These are phyloP conservation scores for Penicillium bovifimosum DNA, from an alignment of 495 filamentous ascomycete species.

Conservation along the genomic window DNA sequence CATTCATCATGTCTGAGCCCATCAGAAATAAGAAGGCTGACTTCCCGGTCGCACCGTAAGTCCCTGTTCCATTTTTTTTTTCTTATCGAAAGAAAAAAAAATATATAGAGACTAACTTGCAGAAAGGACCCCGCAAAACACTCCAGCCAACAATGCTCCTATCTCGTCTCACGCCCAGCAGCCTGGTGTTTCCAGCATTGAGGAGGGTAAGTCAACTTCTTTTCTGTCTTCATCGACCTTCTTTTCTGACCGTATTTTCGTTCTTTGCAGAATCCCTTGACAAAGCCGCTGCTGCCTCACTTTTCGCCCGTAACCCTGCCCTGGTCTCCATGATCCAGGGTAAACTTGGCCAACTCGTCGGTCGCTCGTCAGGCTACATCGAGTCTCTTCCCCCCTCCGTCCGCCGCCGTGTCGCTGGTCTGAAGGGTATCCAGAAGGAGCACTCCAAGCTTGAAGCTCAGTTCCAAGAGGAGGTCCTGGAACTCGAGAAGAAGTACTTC, in stretches of 20 bases:
- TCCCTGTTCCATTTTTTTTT: slow-evolving; percentile 9
- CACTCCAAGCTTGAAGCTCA: slow-evolving; percentile 96
- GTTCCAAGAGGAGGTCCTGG: slow-evolving; percentile 95
- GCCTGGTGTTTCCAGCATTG: slow-evolving; percentile 90
- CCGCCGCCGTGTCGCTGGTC: slow-evolving; percentile 84
- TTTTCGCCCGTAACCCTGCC: slow-evolving; percentile 90
- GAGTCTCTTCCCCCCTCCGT: slow-evolving; percentile 87
- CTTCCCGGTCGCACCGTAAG: slow-evolving; percentile 78
- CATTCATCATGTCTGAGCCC: slow-evolving; percentile 72
- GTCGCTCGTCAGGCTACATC: slow-evolving; percentile 94
- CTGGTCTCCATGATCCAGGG: slow-evolving; percentile 96
- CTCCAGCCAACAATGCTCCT: slow-evolving; percentile 86
- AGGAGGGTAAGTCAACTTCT: slow-evolving; percentile 71
- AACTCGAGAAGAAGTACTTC: slow-evolving; percentile 99
- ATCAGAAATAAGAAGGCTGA: slow-evolving; percentile 87
- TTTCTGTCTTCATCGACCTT: slow-evolving; percentile 7
- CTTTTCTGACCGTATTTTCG: slow-evolving; percentile 10
- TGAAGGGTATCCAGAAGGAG: slow-evolving; percentile 98
- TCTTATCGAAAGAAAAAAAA: slow-evolving; percentile 18
- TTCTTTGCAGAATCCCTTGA: slow-evolving; percentile 72
- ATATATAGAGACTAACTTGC: slow-evolving; percentile 20
- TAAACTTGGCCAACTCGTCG: slow-evolving; percentile 87
- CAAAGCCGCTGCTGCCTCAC: slow-evolving; percentile 75
- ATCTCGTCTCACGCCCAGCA: slow-evolving; percentile 97
- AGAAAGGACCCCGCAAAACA: slow-evolving; percentile 88